These are phyloP conservation scores for Clitopilus passeckerianus DNA, from an alignment of 768 basidiomycete species.

Conservation along the genomic window DNA sequence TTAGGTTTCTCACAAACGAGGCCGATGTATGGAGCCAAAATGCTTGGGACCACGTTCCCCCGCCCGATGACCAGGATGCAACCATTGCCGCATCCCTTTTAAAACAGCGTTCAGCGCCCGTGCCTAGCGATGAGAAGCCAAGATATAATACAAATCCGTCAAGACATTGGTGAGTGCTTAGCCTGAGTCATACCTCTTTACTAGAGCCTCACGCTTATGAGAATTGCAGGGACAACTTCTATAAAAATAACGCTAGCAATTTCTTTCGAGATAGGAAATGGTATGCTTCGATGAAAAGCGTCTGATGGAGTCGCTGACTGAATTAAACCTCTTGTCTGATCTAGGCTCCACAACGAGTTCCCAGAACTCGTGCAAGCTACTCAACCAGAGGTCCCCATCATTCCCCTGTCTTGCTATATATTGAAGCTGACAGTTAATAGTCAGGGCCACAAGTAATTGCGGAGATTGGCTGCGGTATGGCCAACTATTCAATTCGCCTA, in stretches of 20 bases:
- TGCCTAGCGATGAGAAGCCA: conserved; percentile 64
- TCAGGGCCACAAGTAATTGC: conserved; percentile 74
- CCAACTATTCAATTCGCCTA: background rate
- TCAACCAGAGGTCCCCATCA: conserved; percentile 47
- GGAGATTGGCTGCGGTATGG: conserved; percentile 85
- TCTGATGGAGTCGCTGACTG: background rate
- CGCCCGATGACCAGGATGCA: conserved; percentile 76
- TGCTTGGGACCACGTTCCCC: conserved; percentile 89
- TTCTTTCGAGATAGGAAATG: conserved; percentile 97
- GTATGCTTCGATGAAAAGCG: conserved; percentile 23
- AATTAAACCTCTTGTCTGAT: background rate
- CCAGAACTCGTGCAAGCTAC: conserved; percentile 77
- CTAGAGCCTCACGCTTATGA: conserved; percentile 12
- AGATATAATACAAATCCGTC: conserved; percentile 73
- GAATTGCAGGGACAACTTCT: conserved; percentile 81
- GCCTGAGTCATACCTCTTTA: background rate
- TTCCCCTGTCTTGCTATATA: background rate
- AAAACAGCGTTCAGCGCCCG: conserved; percentile 68
- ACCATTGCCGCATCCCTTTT: conserved; percentile 64
- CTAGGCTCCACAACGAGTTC: conserved; percentile 90
- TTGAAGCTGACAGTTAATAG: conserved; percentile 29
- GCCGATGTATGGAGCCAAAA: conserved; percentile 82
- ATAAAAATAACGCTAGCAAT: conserved; percentile 77
- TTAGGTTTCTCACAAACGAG: conserved; percentile 60
- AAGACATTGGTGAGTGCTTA: conserved; percentile 53